Evolutionary conservation across 352 stramenopile genomes (phyloP).

Genomic region (Pythium sp.): DNA sequence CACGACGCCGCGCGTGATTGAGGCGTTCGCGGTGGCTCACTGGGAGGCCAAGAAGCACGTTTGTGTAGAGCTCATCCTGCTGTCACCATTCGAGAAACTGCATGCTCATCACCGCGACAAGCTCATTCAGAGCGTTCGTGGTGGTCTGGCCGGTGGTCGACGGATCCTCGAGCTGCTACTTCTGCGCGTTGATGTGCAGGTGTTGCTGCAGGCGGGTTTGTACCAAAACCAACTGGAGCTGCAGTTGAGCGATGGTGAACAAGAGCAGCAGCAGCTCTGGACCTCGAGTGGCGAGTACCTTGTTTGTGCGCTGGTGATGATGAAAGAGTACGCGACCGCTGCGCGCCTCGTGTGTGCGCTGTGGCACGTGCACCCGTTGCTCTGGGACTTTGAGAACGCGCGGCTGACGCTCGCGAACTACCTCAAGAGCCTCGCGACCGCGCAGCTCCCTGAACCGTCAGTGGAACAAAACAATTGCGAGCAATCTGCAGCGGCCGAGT

Average conservation of each 20-base stretch:
- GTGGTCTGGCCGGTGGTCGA: not conserved
- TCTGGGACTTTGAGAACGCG: slow-evolving; percentile 70
- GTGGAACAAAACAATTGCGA: not conserved
- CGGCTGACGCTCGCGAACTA: slow-evolving; percentile 57
- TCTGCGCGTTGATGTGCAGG: slow-evolving; percentile 53
- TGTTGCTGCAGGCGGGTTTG: slow-evolving; percentile 39
- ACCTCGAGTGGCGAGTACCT: slow-evolving; percentile 64
- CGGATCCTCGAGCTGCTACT: slow-evolving; percentile 43
- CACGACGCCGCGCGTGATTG: slow-evolving; percentile 20
- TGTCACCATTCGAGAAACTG: slow-evolving; percentile 55
- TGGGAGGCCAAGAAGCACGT: slow-evolving; percentile 34
- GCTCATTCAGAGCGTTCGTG: slow-evolving; percentile 22
- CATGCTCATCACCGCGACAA: slow-evolving; percentile 33
- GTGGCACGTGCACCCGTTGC: slow-evolving; percentile 52
- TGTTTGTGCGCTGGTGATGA: slow-evolving; percentile 55
- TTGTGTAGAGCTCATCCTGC: slow-evolving; percentile 48
- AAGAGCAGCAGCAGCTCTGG: slow-evolving; percentile 23
- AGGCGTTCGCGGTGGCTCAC: slow-evolving; percentile 36
- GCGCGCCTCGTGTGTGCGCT: slow-evolving; percentile 51
- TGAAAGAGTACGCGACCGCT: slow-evolving; percentile 44
- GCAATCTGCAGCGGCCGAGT: not conserved
- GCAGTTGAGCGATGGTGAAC: slow-evolving; percentile 1
- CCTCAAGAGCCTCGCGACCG: slow-evolving; percentile 31
- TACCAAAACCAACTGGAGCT: slow-evolving; percentile 37
- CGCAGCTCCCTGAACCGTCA: not conserved